Percentiles rank a stretch among this genome's conserved stretches.
Conservation (phyloP, 2,329 filamentous ascomycete species). For the Monosporascus sp. region DNA sequence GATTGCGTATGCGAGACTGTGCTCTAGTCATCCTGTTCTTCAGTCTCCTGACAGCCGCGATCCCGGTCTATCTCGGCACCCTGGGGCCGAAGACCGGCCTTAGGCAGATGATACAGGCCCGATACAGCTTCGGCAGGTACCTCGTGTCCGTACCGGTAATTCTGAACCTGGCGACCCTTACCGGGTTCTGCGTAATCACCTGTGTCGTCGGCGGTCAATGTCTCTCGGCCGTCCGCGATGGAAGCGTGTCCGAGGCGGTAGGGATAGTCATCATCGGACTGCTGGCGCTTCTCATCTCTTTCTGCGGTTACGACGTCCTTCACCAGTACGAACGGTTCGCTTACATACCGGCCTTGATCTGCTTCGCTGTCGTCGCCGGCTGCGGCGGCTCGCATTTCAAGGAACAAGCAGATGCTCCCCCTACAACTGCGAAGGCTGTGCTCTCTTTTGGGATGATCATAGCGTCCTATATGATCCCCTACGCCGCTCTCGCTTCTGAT, state of each 20-base stretch:
- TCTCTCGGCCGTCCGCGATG: slow-evolving; percentile 47
- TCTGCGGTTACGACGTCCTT: slow-evolving; percentile 53
- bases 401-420: slow-evolving; percentile 39
- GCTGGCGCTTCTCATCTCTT: slow-evolving; percentile 53
- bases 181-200: slow-evolving; percentile 59
- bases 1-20: slow-evolving; percentile 50
- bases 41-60: slow-evolving; percentile 46
- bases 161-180: slow-evolving; percentile 57
- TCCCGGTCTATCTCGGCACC: slow-evolving; percentile 52
- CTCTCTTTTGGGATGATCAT: slow-evolving; percentile 57
- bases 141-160: slow-evolving; percentile 55
- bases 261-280: slow-evolving; percentile 58
- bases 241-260: slow-evolving; percentile 44
- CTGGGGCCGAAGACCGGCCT: slow-evolving; percentile 58
- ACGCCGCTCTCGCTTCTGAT: slow-evolving; percentile 53
- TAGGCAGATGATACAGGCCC: slow-evolving; percentile 60
- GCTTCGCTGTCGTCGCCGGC: slow-evolving; percentile 50
- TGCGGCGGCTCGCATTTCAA: slow-evolving; percentile 45
- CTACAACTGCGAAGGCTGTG: slow-evolving; percentile 40
- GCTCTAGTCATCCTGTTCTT: slow-evolving; percentile 60
- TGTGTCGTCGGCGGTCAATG: slow-evolving; percentile 57
- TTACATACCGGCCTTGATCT: slow-evolving; percentile 50
- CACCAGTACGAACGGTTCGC: slow-evolving; percentile 55
- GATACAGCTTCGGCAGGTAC: slow-evolving; percentile 58
- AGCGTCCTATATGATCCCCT: slow-evolving; percentile 60